Evolutionary conservation across 768 basidiomycete species (phyloP).

Genomic region (Heimioporus sp.): DNA sequence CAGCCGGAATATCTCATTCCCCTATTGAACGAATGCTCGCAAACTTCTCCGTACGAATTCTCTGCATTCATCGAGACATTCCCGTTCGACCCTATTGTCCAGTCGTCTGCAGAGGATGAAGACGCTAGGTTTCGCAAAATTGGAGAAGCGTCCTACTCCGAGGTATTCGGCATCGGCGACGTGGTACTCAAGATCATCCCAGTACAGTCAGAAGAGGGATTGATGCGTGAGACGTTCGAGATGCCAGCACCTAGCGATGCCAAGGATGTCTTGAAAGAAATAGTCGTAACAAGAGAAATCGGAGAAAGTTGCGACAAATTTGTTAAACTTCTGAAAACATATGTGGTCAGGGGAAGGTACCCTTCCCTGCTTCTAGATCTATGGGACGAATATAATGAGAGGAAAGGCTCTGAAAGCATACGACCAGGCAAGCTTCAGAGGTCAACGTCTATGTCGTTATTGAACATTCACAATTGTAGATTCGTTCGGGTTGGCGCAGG

Average conservation of each 20-base stretch:
- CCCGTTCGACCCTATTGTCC: conserved; percentile 69
- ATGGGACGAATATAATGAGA: conserved; percentile 83
- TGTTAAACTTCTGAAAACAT: conserved; percentile 76
- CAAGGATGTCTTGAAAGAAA: conserved; percentile 76
- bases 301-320: conserved; percentile 78
- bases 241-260: conserved; percentile 70
- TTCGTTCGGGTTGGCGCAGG: conserved; percentile 69
- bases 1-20: conserved; percentile 57
- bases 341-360: conserved; percentile 84
- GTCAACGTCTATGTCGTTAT: conserved; percentile 1
- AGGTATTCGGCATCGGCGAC: conserved; percentile 89
- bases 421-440: conserved; percentile 66
- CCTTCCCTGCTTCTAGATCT: conserved; percentile 71
- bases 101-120: conserved; percentile 28
- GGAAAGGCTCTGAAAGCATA: conserved; percentile 79
- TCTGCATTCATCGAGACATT: conserved; percentile 82
- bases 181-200: conserved; percentile 92
- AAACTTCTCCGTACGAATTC: conserved; percentile 70
- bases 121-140: conserved; percentile 69
- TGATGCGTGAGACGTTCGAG: conserved; percentile 39
- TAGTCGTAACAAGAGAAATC: conserved; percentile 73
- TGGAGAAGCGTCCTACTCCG: conserved; percentile 95
- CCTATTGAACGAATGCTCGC: conserved; percentile 69
- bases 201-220: conserved; percentile 51
- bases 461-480: conserved; percentile 42